phyloP scores from a whole-genome alignment of 2,329 filamentous ascomycete genomes.

The Tolypocladium ovalisporum region DNA sequence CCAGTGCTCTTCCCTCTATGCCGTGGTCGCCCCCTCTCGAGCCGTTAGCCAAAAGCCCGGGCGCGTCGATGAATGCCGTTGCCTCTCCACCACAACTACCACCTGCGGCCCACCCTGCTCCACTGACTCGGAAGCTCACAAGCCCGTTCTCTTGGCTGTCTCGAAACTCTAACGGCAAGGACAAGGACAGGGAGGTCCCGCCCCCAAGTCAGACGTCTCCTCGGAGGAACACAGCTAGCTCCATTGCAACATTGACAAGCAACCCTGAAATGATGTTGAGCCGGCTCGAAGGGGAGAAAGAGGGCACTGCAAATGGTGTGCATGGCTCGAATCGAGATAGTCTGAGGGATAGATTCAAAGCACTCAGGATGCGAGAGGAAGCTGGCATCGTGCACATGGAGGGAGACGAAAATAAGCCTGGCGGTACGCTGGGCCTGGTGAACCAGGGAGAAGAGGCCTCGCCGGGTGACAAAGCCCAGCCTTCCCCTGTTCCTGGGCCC shows the following conservation, averaged over 20 bases:
- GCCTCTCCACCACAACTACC: conserved; percentile 19
- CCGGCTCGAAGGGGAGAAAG: conserved; percentile 62
- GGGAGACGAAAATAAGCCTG: conserved; percentile 41
- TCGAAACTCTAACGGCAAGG: conserved; percentile 50
- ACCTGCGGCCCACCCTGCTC: conserved; percentile 10
- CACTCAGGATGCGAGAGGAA: conserved; percentile 66
- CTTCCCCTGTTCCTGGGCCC: conserved; percentile 48
- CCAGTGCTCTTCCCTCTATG: conserved; percentile 60
- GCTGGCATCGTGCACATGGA: conserved; percentile 41
- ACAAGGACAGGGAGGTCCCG: conserved; percentile 41
- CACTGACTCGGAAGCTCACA: conserved; percentile 60
- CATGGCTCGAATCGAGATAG: conserved; percentile 45
- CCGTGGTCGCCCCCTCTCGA: conserved; percentile 56
- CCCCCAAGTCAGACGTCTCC: conserved; percentile 35
- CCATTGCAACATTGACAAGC: conserved; percentile 66
- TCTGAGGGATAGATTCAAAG: conserved; percentile 68
- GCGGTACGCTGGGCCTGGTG: conserved; percentile 11
- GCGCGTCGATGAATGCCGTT: conserved; percentile 20
- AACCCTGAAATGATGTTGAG: conserved; percentile 72
- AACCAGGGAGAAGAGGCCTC: conserved; percentile 14
- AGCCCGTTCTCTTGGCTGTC: conserved; percentile 84
- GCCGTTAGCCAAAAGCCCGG: conserved; percentile 33
- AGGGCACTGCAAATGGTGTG: conserved; percentile 33
- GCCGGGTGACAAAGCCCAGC: conserved; percentile 19
- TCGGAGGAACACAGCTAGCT: conserved; percentile 66